Base-by-base conservation (phyloP, 1,284 basidiomycete genomes). In the Cryptococcus maquisensis region DNA sequence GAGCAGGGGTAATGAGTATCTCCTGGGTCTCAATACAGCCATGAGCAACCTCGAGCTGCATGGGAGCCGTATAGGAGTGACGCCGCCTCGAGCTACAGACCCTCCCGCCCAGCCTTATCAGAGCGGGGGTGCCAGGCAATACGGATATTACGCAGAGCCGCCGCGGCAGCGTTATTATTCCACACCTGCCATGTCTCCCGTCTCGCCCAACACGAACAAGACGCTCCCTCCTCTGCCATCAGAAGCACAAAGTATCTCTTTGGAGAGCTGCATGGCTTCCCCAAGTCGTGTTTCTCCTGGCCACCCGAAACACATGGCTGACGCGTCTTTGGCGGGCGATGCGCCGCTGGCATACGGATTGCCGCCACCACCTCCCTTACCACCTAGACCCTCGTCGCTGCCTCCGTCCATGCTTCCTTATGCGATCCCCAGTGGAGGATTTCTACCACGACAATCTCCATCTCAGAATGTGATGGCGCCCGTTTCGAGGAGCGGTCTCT, bases 161-260 rank as follows among this genome's bases (percentile, higher is more conserved):
- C 28, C 28, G 10, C 28, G 28, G 28, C 28, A 32, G 10, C 28
- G 28, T 6, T 32, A 32, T 10, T 10, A 32, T 32, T 21, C 47
- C 36, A 37, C 47, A 16, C 47, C 37, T 13, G 32, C n/a, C 21
- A 32, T 51, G 28, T 37, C 38, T 13, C 23, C 23, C 26, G 20
- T n/a, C 4, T 55, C 52, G 3, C 55, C 55, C 16, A 44, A 52
- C 26, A 55, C 41, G 24, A 50, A 57, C 37, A 53, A 55, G 20
- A 35, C 35, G 7, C 24, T 57, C n/a, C 59, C 59, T 12, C 53
- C 59, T 26, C 36, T 61, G 12, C 55, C 59, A 8, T 24, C 20
- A n/a, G 20, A 15, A n/a, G 39, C 39, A n/a, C 39, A 40, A 15
- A n/a, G n/a, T 15, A n/a, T 8, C 7, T 7, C 39, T n/a, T 8